phyloP scores from a whole-genome alignment of 768 basidiomycete species.

The Mycena amicta region DNA sequence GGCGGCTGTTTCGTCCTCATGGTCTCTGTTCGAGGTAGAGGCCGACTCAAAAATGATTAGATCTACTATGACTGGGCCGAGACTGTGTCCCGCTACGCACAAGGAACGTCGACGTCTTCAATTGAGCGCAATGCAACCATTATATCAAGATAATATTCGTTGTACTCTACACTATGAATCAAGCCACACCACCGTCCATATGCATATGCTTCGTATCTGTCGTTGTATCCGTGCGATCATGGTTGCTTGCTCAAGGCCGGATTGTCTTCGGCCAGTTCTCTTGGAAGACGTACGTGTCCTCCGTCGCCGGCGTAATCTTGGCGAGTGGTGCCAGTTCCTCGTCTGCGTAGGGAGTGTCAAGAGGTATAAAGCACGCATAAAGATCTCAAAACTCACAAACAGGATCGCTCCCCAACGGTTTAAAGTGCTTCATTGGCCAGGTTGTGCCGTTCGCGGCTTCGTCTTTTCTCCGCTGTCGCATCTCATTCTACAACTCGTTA shows the following conservation, averaged over 20 bases:
- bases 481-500: conserved; percentile 72
- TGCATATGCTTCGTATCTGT: neutral
- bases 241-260: neutral
- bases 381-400: conserved; percentile 55
- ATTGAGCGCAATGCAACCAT: too few species aligned
- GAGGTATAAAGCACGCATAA: neutral
- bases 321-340: conserved; percentile 64
- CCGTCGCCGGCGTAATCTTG: conserved; percentile 66
- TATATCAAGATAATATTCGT: neutral
- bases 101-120: too few species aligned
- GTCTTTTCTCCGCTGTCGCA: conserved; percentile 84
- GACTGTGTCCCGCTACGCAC: too few species aligned
- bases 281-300: conserved; percentile 76
- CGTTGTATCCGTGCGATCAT: neutral
- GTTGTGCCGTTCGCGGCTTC: conserved; percentile 70
- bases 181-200: neutral
- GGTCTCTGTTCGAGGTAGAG: too few species aligned
- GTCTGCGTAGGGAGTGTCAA: conserved; percentile 42
- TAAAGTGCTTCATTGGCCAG: conserved; percentile 83
- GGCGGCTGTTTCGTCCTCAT: too few species aligned
- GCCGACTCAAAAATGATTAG: too few species aligned
- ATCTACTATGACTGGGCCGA: too few species aligned
- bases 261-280: conserved; percentile 52
- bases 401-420: conserved; percentile 66
- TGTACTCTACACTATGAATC: neutral